These are phyloP conservation scores for Endotrypanum monterogeii DNA, from an alignment of 208 protist species.

Conservation along the genomic window DNA sequence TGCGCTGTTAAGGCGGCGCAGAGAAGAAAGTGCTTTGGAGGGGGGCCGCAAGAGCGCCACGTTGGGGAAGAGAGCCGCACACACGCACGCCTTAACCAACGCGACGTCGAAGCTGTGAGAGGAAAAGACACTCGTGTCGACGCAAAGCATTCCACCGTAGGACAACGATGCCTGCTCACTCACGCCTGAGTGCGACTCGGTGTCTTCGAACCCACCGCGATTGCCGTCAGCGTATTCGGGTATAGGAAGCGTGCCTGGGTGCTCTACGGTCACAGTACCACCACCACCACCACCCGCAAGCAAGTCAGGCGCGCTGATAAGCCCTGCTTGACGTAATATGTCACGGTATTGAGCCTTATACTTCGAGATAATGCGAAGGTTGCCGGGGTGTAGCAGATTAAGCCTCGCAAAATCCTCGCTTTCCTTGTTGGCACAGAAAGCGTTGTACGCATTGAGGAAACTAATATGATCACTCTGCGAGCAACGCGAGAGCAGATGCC, in stretches of 20 bases:
- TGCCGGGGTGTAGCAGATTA: constrained; percentile 58
- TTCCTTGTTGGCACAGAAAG: constrained; percentile 54
- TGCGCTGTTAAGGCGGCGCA: not conserved
- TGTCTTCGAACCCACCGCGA: not conserved
- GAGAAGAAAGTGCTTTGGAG: constrained; percentile 13
- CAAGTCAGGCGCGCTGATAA: constrained; percentile 25
- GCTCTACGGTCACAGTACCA: not conserved
- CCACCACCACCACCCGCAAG: not conserved
- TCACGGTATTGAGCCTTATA: constrained; percentile 88
- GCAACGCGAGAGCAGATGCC: constrained; percentile 54
- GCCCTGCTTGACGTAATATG: constrained; percentile 67
- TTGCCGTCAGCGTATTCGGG: not conserved
- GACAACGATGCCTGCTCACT: not conserved
- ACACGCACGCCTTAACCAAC: constrained; percentile 88
- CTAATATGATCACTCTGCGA: constrained; percentile 86
- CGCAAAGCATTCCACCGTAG: constrained; percentile 39
- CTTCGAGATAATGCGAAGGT: constrained; percentile 72
- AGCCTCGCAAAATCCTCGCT: constrained; percentile 44
- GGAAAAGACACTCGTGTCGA: constrained; percentile 73
- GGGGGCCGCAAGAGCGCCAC: constrained; percentile 76
- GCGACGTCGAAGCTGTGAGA: constrained; percentile 58
- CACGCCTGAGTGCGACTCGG: not conserved
- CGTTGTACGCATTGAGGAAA: constrained; percentile 88
- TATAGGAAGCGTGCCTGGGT: not conserved
- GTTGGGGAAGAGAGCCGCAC: constrained; percentile 78